Percentiles rank a stretch among this genome's conserved stretches.
phyloP scores from a whole-genome alignment of 192 early-diverging fungal species.

The Podila verticillata region DNA sequence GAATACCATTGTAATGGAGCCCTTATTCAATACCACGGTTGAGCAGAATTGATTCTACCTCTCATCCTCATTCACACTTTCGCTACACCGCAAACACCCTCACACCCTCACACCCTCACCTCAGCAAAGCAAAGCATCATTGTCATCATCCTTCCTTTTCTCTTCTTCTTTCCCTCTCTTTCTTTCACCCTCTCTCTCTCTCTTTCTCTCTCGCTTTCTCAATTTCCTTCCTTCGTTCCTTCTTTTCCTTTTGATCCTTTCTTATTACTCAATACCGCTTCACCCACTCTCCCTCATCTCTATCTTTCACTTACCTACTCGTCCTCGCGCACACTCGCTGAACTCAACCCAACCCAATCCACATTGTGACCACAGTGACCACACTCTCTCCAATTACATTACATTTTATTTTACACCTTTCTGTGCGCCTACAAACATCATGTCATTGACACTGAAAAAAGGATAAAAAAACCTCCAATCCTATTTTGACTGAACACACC shows the following conservation, averaged over 20 bases:
- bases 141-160: not conserved
- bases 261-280: not conserved
- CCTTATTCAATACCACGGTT: not conserved
- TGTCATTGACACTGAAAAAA: constrained; percentile 1
- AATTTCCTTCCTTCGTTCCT: not conserved
- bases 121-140: not conserved
- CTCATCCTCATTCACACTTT: too few relatives aligned
- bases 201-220: not conserved
- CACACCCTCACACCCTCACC: too few relatives aligned
- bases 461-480: not conserved
- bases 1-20: too few relatives aligned
- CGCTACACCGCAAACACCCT: too few relatives aligned
- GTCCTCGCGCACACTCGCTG: not conserved
- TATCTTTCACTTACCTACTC: not conserved
- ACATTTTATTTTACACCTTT: too few relatives aligned
- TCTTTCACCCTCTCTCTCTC: not conserved
- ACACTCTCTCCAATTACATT: too few relatives aligned
- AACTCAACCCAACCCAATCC: too few relatives aligned
- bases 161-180: not conserved
- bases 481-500: not conserved
- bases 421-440: not conserved
- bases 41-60: constrained; percentile 1
- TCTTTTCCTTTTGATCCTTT: not conserved
- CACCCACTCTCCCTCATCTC: not conserved
- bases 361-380: too few relatives aligned